Evolutionary conservation across 257 asterid genomes (phyloP).

Genomic region (Jacaranda mimosifolia): DNA sequence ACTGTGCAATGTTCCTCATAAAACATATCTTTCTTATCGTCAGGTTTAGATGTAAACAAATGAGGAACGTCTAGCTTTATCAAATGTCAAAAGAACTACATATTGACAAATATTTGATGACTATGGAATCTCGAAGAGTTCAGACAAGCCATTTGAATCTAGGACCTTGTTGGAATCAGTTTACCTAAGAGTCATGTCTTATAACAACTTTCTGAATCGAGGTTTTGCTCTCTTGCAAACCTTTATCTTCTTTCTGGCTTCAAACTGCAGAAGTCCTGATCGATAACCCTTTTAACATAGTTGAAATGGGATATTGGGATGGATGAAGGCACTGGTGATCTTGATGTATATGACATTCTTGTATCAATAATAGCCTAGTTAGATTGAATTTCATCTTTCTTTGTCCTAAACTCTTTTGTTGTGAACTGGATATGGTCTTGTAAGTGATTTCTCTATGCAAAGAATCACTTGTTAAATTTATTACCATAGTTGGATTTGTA

Average conservation of each 20-base stretch:
- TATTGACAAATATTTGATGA: not conserved
- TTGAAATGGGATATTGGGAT: too few relatives aligned
- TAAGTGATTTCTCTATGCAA: not conserved
- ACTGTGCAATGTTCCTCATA: not conserved
- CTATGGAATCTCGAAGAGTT: not conserved
- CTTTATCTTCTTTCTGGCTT: not conserved
- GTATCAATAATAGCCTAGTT: conserved; percentile 13
- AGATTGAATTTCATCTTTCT: not conserved
- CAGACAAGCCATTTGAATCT: not conserved
- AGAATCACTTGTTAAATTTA: not conserved
- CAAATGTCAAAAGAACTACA: not conserved
- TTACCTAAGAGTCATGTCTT: not conserved
- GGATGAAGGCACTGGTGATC: not conserved
- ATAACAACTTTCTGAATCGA: not conserved
- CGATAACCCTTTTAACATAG: not conserved
- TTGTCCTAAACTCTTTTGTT: not conserved
- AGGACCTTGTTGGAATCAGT: not conserved
- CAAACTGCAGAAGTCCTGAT: not conserved
- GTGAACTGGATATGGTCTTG: not conserved
- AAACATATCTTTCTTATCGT: not conserved
- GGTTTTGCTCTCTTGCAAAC: not conserved
- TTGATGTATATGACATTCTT: conserved; percentile 19
- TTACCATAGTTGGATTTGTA: not conserved
- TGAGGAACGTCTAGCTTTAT: conserved; percentile 6
- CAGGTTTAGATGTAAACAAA: conserved; percentile 15